These are phyloP conservation scores for Candida gorgasii DNA, from an alignment of 805 yeast species.

Conservation along the genomic window DNA sequence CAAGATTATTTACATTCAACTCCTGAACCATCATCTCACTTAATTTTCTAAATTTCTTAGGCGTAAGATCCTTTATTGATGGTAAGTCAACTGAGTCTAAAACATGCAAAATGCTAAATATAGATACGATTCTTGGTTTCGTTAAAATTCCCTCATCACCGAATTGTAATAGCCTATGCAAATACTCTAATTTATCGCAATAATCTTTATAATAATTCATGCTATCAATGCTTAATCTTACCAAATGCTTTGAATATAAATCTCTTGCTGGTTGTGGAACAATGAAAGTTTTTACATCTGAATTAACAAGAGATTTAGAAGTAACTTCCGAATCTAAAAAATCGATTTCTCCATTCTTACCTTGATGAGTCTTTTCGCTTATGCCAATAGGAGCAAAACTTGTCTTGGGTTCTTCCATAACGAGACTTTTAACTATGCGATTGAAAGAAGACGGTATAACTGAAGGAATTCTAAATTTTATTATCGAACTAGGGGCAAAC, in stretches of 20 bases:
- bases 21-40: neutral
- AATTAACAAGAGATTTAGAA: conserved; percentile 32
- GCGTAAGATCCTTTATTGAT: neutral
- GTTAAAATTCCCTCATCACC: conserved; percentile 31
- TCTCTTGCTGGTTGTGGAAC: conserved; percentile 38
- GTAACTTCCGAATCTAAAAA: conserved; percentile 37
- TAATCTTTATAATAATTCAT: conserved; percentile 40
- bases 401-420: conserved; percentile 31
- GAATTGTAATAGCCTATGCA: conserved; percentile 49
- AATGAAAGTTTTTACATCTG: conserved; percentile 35
- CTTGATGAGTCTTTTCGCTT: conserved; percentile 1
- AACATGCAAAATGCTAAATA: conserved; percentile 25
- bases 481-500: conserved; percentile 45
- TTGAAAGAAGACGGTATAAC: conserved; percentile 39
- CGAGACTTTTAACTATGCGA: conserved; percentile 22
- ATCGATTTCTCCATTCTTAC: conserved; percentile 14
- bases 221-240: conserved; percentile 39
- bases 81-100: neutral
- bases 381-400: conserved; percentile 42
- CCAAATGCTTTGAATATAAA: conserved; percentile 35
- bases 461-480: conserved; percentile 55
- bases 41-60: neutral
- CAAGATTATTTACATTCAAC: neutral
- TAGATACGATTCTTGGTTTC: conserved; percentile 32
- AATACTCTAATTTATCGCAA: conserved; percentile 43